These are phyloP conservation scores for Spathaspora arborariae DNA, from an alignment of 805 yeast genomes.

Conservation along the genomic window DNA sequence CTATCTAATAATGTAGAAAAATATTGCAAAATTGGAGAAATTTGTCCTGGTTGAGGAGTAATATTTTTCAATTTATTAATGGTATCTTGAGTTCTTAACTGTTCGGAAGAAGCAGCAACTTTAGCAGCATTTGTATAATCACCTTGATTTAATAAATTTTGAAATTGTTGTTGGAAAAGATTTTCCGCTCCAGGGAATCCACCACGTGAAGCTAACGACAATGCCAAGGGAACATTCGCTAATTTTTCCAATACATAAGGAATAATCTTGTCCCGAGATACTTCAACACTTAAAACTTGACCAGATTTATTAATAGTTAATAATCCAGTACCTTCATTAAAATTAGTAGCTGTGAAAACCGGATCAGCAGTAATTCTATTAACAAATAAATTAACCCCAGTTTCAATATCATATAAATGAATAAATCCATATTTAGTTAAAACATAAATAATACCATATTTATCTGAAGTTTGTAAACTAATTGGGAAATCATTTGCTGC, in stretches of 20 bases:
- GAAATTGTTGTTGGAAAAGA: slow-evolving; percentile 87
- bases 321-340: slow-evolving; percentile 74
- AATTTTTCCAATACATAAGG: slow-evolving; percentile 86
- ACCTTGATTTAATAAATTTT: slow-evolving; percentile 75
- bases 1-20: slow-evolving; percentile 87
- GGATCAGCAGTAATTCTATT: slow-evolving; percentile 96
- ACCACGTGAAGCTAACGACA: slow-evolving; percentile 88
- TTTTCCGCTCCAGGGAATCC: slow-evolving; percentile 97
- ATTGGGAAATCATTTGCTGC: slow-evolving; percentile 96
- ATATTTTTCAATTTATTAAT: slow-evolving; percentile 87
- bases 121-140: slow-evolving; percentile 92
- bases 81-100: slow-evolving; percentile 90
- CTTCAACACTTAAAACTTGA: slow-evolving; percentile 89
- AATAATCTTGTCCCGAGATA: slow-evolving; percentile 77
- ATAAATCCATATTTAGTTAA: slow-evolving; percentile 96
- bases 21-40: slow-evolving; percentile 90
- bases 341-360: slow-evolving; percentile 82
- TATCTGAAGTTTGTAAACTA: slow-evolving; percentile 78
- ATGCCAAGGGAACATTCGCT: slow-evolving; percentile 81
- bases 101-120: slow-evolving; percentile 92
- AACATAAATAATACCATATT: slow-evolving; percentile 82
- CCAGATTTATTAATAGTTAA: slow-evolving; percentile 93
- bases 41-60: slow-evolving; percentile 90
- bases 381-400: slow-evolving; percentile 88
- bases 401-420: slow-evolving; percentile 90